Evolutionary conservation across 495 filamentous ascomycete genomes (phyloP).

Genomic region (Glonium stellatum): DNA sequence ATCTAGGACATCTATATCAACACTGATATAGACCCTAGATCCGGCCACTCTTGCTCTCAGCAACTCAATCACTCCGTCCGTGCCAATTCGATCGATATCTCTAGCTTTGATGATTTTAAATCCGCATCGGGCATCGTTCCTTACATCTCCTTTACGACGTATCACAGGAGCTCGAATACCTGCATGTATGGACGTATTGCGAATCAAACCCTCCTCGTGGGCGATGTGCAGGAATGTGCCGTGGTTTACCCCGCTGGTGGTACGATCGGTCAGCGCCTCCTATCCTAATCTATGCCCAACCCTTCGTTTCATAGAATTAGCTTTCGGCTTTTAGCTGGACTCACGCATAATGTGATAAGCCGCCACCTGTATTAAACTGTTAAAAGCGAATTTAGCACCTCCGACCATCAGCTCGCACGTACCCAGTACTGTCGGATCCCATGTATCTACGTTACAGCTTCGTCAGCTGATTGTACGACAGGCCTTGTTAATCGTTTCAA

Average conservation of each 20-base stretch:
- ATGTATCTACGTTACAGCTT: slow-evolving; percentile 36
- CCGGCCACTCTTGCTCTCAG: slow-evolving; percentile 31
- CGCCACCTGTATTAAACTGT: slow-evolving; percentile 33
- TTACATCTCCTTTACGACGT: slow-evolving; percentile 40
- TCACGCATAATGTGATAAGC: slow-evolving; percentile 46
- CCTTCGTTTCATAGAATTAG: background rate
- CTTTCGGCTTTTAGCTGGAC: slow-evolving; percentile 12
- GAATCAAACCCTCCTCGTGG: slow-evolving; percentile 47
- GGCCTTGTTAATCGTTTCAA: background rate
- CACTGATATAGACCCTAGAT: slow-evolving; percentile 37
- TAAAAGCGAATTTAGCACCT: slow-evolving; percentile 1
- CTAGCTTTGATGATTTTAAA: slow-evolving; percentile 41
- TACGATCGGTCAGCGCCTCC: background rate
- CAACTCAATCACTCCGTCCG: slow-evolving; percentile 31
- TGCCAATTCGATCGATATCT: slow-evolving; percentile 35
- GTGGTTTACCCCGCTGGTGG: slow-evolving; percentile 44
- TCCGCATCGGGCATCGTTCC: slow-evolving; percentile 45
- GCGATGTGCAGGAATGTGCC: slow-evolving; percentile 49
- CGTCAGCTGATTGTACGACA: background rate
- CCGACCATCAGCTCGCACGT: slow-evolving; percentile 6
- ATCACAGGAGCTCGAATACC: slow-evolving; percentile 45
- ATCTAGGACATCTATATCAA: slow-evolving; percentile 41
- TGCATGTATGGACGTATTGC: slow-evolving; percentile 45
- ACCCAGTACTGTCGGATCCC: slow-evolving; percentile 44
- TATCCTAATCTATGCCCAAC: background rate